phyloP scores from a whole-genome alignment of 768 basidiomycete species.

The Cystoderma amianthinum region DNA sequence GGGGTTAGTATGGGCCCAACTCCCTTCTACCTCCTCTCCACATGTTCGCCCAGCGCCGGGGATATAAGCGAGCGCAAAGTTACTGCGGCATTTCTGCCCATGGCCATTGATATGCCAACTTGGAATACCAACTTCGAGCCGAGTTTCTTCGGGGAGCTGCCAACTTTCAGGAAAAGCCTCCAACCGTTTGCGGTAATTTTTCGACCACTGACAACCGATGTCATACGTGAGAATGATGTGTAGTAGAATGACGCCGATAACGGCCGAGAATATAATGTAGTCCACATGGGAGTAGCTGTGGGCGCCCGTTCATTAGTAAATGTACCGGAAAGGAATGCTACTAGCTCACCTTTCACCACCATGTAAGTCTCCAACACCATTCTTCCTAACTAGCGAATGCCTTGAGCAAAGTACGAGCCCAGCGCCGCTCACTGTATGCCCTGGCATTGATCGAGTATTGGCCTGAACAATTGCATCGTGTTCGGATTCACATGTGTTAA shows the following conservation, averaged over 20 bases:
- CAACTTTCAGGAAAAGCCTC: neutral
- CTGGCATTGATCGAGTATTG: neutral
- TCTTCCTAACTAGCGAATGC: neutral
- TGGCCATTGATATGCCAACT: neutral
- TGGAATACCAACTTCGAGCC: neutral
- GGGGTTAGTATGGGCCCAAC: no score
- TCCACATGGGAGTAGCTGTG: neutral
- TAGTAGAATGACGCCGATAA: neutral
- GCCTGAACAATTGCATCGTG: neutral
- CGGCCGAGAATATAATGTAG: neutral
- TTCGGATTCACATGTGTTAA: neutral
- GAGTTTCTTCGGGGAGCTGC: neutral
- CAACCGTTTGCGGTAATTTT: neutral
- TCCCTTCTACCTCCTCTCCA: no score
- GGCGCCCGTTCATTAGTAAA: no score
- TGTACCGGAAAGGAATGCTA: neutral
- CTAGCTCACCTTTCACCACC: neutral
- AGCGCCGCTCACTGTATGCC: neutral
- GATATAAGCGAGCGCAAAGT: constrained; percentile 6
- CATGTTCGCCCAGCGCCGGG: no score
- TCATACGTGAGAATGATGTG: neutral
- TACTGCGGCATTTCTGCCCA: no score
- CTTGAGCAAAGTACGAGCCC: neutral
- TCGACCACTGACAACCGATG: neutral
- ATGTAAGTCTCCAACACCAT: neutral